Conservation (phyloP, 805 yeast genomes). For the Candida maris region DNA sequence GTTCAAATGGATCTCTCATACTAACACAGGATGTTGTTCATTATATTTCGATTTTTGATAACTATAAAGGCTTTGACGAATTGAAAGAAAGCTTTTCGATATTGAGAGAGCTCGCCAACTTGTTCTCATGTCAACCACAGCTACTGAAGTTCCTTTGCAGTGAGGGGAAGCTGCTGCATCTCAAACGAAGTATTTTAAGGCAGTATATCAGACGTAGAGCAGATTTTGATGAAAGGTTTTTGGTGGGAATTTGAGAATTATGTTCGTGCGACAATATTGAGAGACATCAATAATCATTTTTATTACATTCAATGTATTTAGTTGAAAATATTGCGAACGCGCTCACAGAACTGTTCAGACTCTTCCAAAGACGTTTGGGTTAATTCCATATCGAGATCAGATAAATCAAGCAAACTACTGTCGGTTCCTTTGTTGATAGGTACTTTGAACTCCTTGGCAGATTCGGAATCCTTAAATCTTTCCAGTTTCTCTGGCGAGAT, state of each 20-base stretch:
- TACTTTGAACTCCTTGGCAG: constrained; percentile 17
- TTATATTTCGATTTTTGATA: constrained; percentile 46
- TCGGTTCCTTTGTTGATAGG: constrained; percentile 12
- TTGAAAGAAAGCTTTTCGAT: constrained; percentile 46
- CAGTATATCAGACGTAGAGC: constrained; percentile 66
- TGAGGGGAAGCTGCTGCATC: constrained; percentile 71
- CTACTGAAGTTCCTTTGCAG: constrained; percentile 71
- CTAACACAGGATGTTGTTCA: constrained; percentile 79
- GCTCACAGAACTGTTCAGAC: constrained; percentile 2
- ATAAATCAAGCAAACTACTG: constrained; percentile 5
- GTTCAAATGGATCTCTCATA: constrained; percentile 76
- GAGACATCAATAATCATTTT: no score
- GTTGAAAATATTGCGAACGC: constrained; percentile 3
- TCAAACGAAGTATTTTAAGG: constrained; percentile 59
- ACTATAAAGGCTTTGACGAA: constrained; percentile 36
- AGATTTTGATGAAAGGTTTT: constrained; percentile 56
- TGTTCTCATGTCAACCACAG: constrained; percentile 82
- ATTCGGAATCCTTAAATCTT: constrained; percentile 19
- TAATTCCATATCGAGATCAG: constrained; percentile 9
- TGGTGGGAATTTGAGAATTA: constrained; percentile 24
- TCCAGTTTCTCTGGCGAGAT: constrained; percentile 18
- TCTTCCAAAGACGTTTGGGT: background rate
- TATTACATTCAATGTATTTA: background rate
- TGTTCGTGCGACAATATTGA: no score
- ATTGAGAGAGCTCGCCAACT: constrained; percentile 75